Conservation (phyloP, 2,329 filamentous ascomycete species). For the Neoscytalidium dimidiatum region DNA sequence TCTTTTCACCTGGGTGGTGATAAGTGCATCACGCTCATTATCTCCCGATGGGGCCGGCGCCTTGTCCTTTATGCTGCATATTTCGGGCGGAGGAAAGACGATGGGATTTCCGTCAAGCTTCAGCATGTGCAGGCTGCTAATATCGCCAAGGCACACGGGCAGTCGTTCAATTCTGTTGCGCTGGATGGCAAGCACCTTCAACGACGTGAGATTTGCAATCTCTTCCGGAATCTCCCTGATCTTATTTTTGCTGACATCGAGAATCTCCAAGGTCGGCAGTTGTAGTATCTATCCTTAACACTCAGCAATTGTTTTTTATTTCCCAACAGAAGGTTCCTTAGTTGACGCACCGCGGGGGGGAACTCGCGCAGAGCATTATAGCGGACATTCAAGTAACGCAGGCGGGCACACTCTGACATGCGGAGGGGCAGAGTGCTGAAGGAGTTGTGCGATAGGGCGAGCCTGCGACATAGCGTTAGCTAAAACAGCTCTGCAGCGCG, state of each 20-base stretch:
- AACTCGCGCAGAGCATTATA: conserved; percentile 73
- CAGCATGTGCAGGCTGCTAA: conserved; percentile 84
- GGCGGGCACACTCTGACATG: conserved; percentile 73
- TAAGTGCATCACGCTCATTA: conserved; percentile 61
- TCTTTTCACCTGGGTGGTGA: conserved; percentile 62
- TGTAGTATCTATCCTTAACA: conserved; percentile 69
- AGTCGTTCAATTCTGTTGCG: conserved; percentile 85
- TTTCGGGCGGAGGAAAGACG: conserved; percentile 65
- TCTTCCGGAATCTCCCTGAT: conserved; percentile 76
- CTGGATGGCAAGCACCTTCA: conserved; percentile 86
- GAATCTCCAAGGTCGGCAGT: conserved; percentile 83
- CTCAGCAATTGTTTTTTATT: conserved; percentile 26
- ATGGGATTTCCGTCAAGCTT: conserved; percentile 90
- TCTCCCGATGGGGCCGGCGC: conserved; percentile 53
- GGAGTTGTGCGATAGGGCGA: conserved; percentile 80
- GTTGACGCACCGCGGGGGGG: conserved; percentile 59
- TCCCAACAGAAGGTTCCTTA: background rate
- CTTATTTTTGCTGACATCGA: conserved; percentile 89
- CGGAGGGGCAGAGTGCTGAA: conserved; percentile 68
- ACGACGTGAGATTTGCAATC: conserved; percentile 75
- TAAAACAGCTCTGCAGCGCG: conserved; percentile 2
- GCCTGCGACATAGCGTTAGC: conserved; percentile 49
- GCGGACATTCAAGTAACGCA: conserved; percentile 79
- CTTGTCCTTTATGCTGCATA: conserved; percentile 43
- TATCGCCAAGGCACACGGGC: conserved; percentile 81